Evolutionary conservation across 768 basidiomycete genomes (phyloP), one percentile per base, ranked within the genome.

Genomic region (Trametes maxima): DNA sequence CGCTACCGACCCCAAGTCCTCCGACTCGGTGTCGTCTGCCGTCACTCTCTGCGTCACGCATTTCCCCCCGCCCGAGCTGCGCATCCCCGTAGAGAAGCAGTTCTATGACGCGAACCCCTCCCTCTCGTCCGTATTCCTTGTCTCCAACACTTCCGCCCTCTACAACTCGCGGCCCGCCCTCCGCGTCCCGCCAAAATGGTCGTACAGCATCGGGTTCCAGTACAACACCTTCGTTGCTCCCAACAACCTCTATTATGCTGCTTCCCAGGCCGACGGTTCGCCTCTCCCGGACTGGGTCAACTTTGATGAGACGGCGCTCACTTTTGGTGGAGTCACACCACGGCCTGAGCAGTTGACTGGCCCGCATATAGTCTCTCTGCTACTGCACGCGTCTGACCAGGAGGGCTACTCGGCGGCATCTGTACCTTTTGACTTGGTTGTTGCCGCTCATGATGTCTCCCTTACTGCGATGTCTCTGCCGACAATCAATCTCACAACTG

Each of bases 141-240:
- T 92, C 42, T 76, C 83, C n/a, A 73, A 79, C 2, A 76, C 79
- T 45, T 89, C 90, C 21, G 83, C 86, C 14, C 75, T 92, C 33
- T 68, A 71, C 28, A 22, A 46, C 4, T 67, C 73, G 47, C 77
- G 74, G 50, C 87, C 87, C 56, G 77, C 81, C 50, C 70, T 97
- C 57, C 80, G 94, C 52, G 83, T 96, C 11, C 94, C 93, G 1
- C 84, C 84, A 7, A 73, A 77, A 46, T 96, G 94, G 94, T 92
- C 91, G 0, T 98, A 96, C 76, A 93, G 92, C 68, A 82, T 98
- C 59, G 95, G 95, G 14, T 85, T 97, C 67, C 75, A 86, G 52
- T 78, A 82, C 60, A 76, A 82, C 37, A 94, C 90, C 2, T 88
- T 86, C 72, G 60, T 50, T 7, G 50, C 67, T 11, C 54, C 59